phyloP scores from a whole-genome alignment of 2,329 filamentous ascomycete genomes.

The Fusarium nelsonii region DNA sequence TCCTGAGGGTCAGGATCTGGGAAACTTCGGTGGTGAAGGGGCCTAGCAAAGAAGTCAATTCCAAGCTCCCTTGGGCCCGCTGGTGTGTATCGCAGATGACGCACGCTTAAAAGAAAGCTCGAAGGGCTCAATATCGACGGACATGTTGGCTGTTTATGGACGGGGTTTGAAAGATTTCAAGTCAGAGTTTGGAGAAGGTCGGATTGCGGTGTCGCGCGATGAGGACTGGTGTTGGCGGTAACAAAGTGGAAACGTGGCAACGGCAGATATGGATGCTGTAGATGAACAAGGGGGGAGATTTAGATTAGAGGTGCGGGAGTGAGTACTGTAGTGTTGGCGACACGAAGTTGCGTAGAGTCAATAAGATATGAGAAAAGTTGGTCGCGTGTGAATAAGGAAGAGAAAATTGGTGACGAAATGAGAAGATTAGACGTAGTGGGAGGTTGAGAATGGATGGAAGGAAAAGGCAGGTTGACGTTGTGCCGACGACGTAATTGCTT shows the following conservation, averaged over 20 bases:
- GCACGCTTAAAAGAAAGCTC: conserved; percentile 95
- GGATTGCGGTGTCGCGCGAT: conserved; percentile 43
- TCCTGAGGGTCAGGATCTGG: conserved; percentile 73
- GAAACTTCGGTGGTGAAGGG: conserved; percentile 76
- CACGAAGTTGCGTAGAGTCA: conserved; percentile 16
- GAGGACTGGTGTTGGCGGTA: conserved; percentile 20
- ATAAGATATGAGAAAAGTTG: conserved; percentile 26
- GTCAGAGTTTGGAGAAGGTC: conserved; percentile 6
- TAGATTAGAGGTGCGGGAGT: conserved; percentile 24
- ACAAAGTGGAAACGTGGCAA: conserved; percentile 48
- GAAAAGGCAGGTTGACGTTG: conserved; percentile 30
- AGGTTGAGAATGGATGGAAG: conserved; percentile 25
- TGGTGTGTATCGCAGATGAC: conserved; percentile 53
- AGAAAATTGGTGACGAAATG: conserved; percentile 3
- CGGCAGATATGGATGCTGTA: conserved; percentile 21
- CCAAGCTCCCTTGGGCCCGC: conserved; percentile 18
- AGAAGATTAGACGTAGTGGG: conserved; percentile 20
- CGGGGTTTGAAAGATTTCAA: not conserved
- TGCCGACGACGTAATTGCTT: conserved; percentile 43
- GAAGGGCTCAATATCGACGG: conserved; percentile 89
- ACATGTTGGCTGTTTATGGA: conserved; percentile 73
- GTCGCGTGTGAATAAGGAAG: conserved; percentile 10
- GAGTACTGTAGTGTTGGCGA: conserved; percentile 10
- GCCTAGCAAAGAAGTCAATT: conserved; percentile 58
- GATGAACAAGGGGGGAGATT: conserved; percentile 19